Evolutionary conservation across 331 rosid genomes (phyloP).

Genomic region (Telfairia occidentalis): DNA sequence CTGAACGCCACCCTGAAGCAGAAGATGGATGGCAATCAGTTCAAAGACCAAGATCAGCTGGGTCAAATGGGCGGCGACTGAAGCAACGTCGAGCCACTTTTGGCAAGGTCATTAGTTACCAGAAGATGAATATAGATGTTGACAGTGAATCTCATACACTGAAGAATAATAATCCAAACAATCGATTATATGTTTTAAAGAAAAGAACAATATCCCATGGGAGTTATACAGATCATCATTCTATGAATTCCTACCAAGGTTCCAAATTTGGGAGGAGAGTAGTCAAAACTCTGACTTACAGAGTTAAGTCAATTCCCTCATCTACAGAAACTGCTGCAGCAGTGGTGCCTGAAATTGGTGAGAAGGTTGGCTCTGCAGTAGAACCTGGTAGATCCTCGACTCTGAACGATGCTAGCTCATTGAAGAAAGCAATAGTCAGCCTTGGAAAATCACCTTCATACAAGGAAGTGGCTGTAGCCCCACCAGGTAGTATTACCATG

Average conservation of each 20-base stretch:
- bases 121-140: constrained; percentile 57
- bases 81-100: constrained; percentile 79
- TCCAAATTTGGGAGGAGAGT: constrained; percentile 70
- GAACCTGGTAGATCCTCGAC: constrained; percentile 34
- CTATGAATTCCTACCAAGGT: constrained; percentile 41
- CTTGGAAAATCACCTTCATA: constrained; percentile 96
- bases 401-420: constrained; percentile 32
- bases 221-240: constrained; percentile 47
- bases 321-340: constrained; percentile 31
- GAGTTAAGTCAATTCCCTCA: constrained; percentile 68
- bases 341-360: constrained; percentile 30
- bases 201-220: constrained; percentile 65
- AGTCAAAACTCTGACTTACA: constrained; percentile 61
- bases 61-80: constrained; percentile 54
- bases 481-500: constrained; percentile 79
- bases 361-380: constrained; percentile 25
- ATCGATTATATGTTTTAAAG: constrained; percentile 58
- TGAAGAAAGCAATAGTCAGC: constrained; percentile 47
- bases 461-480: constrained; percentile 98
- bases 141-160: constrained; percentile 36
- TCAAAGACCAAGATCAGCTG: constrained; percentile 87
- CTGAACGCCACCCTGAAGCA: constrained; percentile 64
- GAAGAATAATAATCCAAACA: constrained; percentile 42
- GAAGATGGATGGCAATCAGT: constrained; percentile 97
- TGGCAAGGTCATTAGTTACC: constrained; percentile 64